Evolutionary conservation across 2,329 filamentous ascomycete species (phyloP), one percentile per base, ranked within the genome.

Genomic region (Lojkania enalia): DNA sequence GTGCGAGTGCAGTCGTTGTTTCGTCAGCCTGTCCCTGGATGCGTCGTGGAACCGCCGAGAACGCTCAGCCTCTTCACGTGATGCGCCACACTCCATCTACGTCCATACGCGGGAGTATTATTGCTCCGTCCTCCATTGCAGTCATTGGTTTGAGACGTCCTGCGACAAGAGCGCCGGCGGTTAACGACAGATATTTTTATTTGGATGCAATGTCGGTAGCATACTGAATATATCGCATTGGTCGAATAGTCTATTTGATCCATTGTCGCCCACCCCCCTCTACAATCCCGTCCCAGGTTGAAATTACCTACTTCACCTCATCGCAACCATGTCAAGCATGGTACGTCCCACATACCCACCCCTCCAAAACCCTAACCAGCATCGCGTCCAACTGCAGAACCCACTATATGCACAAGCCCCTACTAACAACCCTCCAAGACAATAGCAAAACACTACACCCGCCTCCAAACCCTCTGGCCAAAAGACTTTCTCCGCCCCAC

Each of bases 391-490:
- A n/a, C n/a, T n/a, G n/a, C n/a, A n/a, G n/a, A n/a, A n/a, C n/a
- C n/a, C n/a, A n/a, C n/a, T n/a, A n/a, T n/a, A n/a, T n/a, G n/a
- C n/a, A n/a, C n/a, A n/a, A n/a, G n/a, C n/a, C n/a, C n/a, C 7
- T 30, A 12, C 13, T 35, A 35, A 30, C 7, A 4, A 7, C 3
- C 12, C 29, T n/a, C 57, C 9, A 54, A 65, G 59, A 54, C 44
- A 35, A 66, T 75, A 54, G 56, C 67, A 56, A 71, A 72, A 46
- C 75, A 79, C 62, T 79, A 79, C 66, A 63, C 71, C 11, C 75
- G 77, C 58, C 70, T 78, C 54, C 64, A 77, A 42, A 49, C 65
- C 44, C 70, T 70, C 59, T 79, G 77, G 77, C 77, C 77, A 19
- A 67, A 68, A 47, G 77, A 79, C 61, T 57, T 64, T 29, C 71